Evolutionary conservation across 805 yeast genomes (phyloP), one percentile per base, ranked within the genome.

Genomic region (Kockiozyma suomiensis): DNA sequence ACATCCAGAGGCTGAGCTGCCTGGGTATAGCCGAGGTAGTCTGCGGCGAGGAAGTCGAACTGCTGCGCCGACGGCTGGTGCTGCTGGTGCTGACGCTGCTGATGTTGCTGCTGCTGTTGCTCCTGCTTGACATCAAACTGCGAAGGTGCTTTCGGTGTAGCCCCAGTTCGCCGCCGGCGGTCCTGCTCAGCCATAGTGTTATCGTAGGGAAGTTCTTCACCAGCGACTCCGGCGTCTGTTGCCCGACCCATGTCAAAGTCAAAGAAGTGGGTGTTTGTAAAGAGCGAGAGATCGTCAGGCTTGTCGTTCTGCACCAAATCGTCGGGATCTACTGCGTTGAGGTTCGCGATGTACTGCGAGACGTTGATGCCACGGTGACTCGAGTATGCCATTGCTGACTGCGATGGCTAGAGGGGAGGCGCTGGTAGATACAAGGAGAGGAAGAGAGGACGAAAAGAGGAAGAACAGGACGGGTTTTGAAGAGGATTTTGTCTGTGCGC

Each of bases 221-320:
- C 51, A 1, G 76, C 70, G 10, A 74, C 73, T 12, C 76, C 76
- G 54, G 76, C 74, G 60, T 77, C 78, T 33, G 79, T 75, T 49
- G 76, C 67, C 45, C 77, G 69, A 54, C 80, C 80, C 68, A 77
- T 70, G 56, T 77, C 80, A 58, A 77, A 72, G 69, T 77, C 80
- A 66, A 77, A 77, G 67, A 77, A 77, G 53, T 75, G 74, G 38
- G 80, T 77, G 66, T 76, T 76, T 50, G 79, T 63, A 68, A 77
- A 77, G 58, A 77, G 69, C 43, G 73, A 70, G 58, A 76, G 73
- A 59, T 76, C 79, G 49, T 74, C 80, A 53, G 65, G 54, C 45
- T 57, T 54, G 28, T 65, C 65, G 56, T 46, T 32, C 26, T 48
- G 41, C 25, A 65, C 54, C 21, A 50, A 49, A 35, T 65, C 72